phyloP scores from a whole-genome alignment of 768 basidiomycete species.

The Mycena pura region DNA sequence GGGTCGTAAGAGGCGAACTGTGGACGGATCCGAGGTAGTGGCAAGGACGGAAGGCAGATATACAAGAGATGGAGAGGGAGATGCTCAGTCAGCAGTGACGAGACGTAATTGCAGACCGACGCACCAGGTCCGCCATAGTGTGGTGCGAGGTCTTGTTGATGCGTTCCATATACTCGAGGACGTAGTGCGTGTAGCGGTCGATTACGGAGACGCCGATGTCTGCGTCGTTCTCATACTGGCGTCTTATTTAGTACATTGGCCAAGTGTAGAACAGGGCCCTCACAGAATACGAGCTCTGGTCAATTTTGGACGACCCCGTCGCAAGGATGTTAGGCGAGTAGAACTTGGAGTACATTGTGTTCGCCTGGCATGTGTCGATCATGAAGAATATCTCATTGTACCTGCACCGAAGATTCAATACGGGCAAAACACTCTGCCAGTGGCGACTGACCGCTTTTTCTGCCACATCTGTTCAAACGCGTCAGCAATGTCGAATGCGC shows the following conservation, averaged over 20 bases:
- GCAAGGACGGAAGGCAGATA: background rate
- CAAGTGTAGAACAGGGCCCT: no score
- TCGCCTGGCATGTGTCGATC: constrained; percentile 98
- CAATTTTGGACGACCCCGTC: constrained; percentile 83
- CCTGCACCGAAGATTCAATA: constrained; percentile 42
- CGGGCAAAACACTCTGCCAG: no score
- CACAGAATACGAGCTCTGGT: constrained; percentile 94
- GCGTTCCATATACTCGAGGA: constrained; percentile 89
- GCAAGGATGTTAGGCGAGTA: constrained; percentile 94
- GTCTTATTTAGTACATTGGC: no score
- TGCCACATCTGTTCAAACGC: constrained; percentile 99
- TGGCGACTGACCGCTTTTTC: constrained; percentile 95
- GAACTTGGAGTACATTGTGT: constrained; percentile 91
- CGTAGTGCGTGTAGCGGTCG: constrained; percentile 91
- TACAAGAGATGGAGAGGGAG: background rate
- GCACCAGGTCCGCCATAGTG: constrained; percentile 82
- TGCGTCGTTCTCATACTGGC: constrained; percentile 90
- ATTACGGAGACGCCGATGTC: constrained; percentile 97
- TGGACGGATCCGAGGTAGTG: background rate
- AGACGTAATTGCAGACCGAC: constrained; percentile 38
- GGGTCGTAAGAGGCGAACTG: constrained; percentile 86
- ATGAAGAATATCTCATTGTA: constrained; percentile 98
- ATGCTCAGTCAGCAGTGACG: background rate
- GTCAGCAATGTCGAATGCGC: constrained; percentile 96
- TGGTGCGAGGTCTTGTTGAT: constrained; percentile 89